Evolutionary conservation across 2,329 filamentous ascomycete species (phyloP).

Genomic region (Exophiala phaeomuriformis): DNA sequence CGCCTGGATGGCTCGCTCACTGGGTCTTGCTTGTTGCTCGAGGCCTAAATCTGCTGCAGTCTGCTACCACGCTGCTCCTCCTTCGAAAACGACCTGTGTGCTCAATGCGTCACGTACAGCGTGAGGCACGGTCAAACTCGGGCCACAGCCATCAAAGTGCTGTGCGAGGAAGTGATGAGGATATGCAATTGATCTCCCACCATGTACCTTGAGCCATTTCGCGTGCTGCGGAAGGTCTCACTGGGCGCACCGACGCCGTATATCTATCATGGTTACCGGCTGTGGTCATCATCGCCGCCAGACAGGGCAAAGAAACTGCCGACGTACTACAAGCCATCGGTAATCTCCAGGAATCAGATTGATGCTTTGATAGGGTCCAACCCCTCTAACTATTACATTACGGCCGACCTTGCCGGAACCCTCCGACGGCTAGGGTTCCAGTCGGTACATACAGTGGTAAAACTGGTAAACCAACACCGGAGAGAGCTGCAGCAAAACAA

Average conservation of each 20-base stretch:
- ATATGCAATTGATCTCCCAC: neutral
- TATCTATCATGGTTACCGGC: neutral
- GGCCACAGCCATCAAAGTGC: neutral
- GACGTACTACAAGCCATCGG: slow-evolving; percentile 2
- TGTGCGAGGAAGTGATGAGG: neutral
- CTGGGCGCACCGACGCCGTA: neutral
- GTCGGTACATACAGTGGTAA: slow-evolving; percentile 5
- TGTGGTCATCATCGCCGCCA: neutral
- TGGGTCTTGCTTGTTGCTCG: too few relatives aligned
- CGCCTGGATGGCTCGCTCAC: too few relatives aligned
- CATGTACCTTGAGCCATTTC: neutral
- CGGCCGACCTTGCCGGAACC: slow-evolving; percentile 4
- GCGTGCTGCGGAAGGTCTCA: neutral
- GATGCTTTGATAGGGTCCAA: neutral
- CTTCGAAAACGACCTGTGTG: too few relatives aligned
- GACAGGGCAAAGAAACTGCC: neutral
- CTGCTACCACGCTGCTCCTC: too few relatives aligned
- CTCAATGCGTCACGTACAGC: too few relatives aligned
- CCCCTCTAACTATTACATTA: slow-evolving; percentile 7
- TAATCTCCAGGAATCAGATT: neutral
- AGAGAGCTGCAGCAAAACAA: neutral
- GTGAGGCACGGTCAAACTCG: neutral
- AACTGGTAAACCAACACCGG: slow-evolving; percentile 5
- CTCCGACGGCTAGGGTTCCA: slow-evolving; percentile 9
- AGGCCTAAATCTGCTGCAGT: too few relatives aligned